A percentile compares a stretch with the other conserved stretches of the same genome.
phyloP scores from a whole-genome alignment of 345 rosid genomes.

The Bretschneidera sinensis region DNA sequence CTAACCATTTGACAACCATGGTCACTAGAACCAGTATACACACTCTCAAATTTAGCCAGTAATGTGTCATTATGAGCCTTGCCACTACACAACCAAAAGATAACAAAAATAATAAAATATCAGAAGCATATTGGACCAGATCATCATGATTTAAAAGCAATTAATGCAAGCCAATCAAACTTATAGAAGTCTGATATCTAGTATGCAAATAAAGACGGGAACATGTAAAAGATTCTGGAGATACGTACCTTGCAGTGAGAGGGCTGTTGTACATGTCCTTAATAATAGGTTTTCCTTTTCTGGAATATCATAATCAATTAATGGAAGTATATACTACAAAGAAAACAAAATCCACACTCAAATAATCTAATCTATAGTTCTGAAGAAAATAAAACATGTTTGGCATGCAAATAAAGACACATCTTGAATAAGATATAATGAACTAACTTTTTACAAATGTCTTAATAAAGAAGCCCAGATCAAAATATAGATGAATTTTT shows the following conservation, averaged over 20 bases:
- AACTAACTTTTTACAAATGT: no score
- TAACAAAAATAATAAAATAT: constrained; percentile 15
- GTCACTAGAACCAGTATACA: constrained; percentile 87
- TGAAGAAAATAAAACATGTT: no score
- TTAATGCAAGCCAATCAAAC: background rate
- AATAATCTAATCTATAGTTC: no score
- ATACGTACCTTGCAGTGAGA: constrained; percentile 78
- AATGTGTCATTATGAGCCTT: constrained; percentile 69
- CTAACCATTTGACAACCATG: constrained; percentile 89
- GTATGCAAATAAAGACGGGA: constrained; percentile 3
- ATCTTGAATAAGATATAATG: no score
- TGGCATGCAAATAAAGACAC: no score
- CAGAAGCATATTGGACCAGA: constrained; percentile 4
- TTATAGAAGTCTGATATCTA: background rate
- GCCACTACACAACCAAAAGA: constrained; percentile 52
- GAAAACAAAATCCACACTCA: constrained; percentile 5
- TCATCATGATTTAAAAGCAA: background rate
- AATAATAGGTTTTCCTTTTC: constrained; percentile 74
- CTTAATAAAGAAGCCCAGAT: no score
- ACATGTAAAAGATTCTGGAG: constrained; percentile 5
- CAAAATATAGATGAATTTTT: no score
- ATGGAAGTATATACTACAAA: background rate
- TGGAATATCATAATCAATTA: constrained; percentile 23
- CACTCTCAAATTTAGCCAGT: constrained; percentile 76
- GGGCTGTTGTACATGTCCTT: constrained; percentile 84